Evolutionary conservation across 2,329 filamentous ascomycete species (phyloP), one percentile per base, ranked within the genome.

Genomic region (Fusarium brevicatenulatum): DNA sequence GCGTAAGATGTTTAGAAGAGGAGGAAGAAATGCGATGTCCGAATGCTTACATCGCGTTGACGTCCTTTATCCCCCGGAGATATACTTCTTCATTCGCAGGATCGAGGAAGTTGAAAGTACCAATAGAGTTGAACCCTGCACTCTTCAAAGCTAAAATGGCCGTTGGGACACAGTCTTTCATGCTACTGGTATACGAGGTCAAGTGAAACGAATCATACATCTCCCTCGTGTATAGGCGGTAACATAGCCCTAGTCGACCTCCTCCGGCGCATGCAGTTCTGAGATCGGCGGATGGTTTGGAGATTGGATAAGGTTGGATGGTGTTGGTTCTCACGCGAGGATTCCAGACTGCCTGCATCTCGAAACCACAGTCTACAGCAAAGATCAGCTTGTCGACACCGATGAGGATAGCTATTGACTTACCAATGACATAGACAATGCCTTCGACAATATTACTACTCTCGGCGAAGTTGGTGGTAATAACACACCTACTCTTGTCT

Each of bases 111-210:
- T 49, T 21, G 28, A 49, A 49, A 49, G 28, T 49, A 11, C 7
- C 7, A 15, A 49, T 1, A 32, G 46, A 49, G 13, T 6, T 11
- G 16, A n/a, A 9, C 4, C 9, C 28, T n/a, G 21, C 46, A 30
- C 19, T n/a, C 19, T 12, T 49, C 28, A 47, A n/a, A 49, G 46
- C 28, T 4, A 49, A 19, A 7, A 49, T 9, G 13, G 7, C 46
- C 4, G 46, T 16, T 16, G 4, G 5, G 46, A 32, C 11, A 7
- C 46, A 49, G 13, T 30, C 46, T n/a, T 16, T n/a, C 4, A 49
- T 9, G 9, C 0, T 8, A 8, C 4, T 8, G 44, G 19, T 4
- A 30, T 19, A 9, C 8, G 25, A 7, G 25, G 3, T 9, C 12
- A 7, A 5, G 32, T 5, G 12, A 12, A 32, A 13, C 32, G 32